These are phyloP conservation scores for Monascus purpureus DNA, from an alignment of 495 filamentous ascomycete genomes.

Conservation along the genomic window DNA sequence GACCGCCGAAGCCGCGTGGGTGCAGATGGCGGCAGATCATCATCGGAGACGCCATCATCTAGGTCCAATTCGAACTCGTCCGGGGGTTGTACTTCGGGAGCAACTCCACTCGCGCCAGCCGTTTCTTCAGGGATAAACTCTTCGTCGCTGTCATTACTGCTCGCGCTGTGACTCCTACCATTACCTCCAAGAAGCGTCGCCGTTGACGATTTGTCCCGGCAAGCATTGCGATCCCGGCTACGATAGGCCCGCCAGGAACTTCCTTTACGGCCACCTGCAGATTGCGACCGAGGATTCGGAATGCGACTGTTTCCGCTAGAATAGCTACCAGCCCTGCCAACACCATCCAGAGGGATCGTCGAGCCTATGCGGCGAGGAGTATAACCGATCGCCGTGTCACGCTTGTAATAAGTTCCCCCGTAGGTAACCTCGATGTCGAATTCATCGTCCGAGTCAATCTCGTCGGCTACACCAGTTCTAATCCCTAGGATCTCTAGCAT, in stretches of 20 bases:
- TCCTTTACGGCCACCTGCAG: conserved; percentile 21
- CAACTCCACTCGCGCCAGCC: conserved; percentile 41
- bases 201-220: conserved; percentile 27
- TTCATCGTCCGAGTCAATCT: conserved; percentile 93
- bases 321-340: conserved; percentile 33
- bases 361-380: conserved; percentile 48
- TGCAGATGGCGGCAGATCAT: conserved; percentile 37
- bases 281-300: conserved; percentile 33
- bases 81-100: conserved; percentile 44
- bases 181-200: conserved; percentile 22
- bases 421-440: conserved; percentile 87
- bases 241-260: conserved; percentile 25
- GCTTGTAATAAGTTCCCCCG: conserved; percentile 66
- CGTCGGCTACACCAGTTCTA: conserved; percentile 87
- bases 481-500: conserved; percentile 97
- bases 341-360: conserved; percentile 38
- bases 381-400: conserved; percentile 57
- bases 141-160: no score
- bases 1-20: conserved; percentile 37
- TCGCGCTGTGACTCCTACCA: conserved; percentile 38
- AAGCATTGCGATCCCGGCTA: conserved; percentile 20
- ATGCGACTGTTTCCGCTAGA: conserved; percentile 41
- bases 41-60: conserved; percentile 29
- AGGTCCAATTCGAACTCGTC: conserved; percentile 27
- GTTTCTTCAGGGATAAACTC: conserved; percentile 27